Conservation (phyloP, 345 rosid species). For the Turnera subulata region DNA sequence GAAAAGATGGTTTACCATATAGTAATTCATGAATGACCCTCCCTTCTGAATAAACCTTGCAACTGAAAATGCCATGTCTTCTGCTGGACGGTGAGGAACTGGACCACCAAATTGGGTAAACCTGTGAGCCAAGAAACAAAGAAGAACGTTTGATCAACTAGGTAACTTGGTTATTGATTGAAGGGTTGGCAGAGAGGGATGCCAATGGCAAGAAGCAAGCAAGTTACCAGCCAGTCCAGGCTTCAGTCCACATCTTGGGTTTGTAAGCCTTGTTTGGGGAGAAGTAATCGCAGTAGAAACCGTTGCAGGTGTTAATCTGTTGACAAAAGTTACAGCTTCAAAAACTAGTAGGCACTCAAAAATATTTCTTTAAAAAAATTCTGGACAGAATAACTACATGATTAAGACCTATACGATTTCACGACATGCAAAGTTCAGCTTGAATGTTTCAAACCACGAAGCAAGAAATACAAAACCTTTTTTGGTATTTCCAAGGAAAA, state of each 20-base stretch:
- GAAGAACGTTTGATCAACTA: conserved; percentile 11
- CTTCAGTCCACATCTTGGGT: conserved; percentile 99
- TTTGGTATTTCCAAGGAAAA: too few relatives aligned
- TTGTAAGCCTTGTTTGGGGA: conserved; percentile 92
- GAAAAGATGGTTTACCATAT: conserved; percentile 58
- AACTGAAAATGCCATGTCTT: conserved; percentile 95
- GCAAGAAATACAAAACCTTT: too few relatives aligned
- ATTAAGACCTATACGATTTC: too few relatives aligned
- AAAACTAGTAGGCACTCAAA: not conserved
- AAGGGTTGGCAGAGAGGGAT: conserved; percentile 6
- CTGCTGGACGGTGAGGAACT: conserved; percentile 86
- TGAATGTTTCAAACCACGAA: too few relatives aligned
- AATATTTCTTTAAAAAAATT: not conserved
- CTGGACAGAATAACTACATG: not conserved
- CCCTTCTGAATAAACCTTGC: conserved; percentile 97
- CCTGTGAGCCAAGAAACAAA: conserved; percentile 36
- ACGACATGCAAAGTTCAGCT: too few relatives aligned
- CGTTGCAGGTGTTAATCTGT: conserved; percentile 96
- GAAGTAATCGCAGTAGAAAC: conserved; percentile 95
- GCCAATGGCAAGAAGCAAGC: not conserved
- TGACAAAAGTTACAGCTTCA: conserved; percentile 8
- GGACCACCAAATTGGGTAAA: conserved; percentile 96
- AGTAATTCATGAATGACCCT: conserved; percentile 88
- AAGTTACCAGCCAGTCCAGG: conserved; percentile 96
- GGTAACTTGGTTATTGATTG: not conserved